Base-by-base conservation (phyloP, 495 filamentous ascomycete genomes). In the Margaritispora aquatica region DNA sequence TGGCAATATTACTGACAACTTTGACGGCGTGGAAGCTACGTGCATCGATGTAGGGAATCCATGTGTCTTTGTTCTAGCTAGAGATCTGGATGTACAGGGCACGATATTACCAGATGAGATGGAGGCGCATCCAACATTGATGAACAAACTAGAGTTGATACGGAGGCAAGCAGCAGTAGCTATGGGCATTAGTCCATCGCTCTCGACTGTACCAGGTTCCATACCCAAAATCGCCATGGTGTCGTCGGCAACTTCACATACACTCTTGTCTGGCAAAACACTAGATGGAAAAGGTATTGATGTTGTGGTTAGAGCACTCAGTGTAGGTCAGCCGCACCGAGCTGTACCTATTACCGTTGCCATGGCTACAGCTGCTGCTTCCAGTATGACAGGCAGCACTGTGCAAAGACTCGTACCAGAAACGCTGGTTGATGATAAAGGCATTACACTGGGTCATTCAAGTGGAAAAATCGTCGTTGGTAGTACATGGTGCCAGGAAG, bases 211-310 rank as follows among this genome's bases (percentile, higher is more conserved):
- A 3, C 79, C 80, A 0, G 74, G 80, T 46, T 84, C 81, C 59
- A 75, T 88, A 2, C 87, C 87, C 0, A 89, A 88, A 73, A 82
- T 91, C 19, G 78, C 83, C 3, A 59, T 89, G 8, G 74, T 90
- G 0, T 82, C 82, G 22, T 55, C 68, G 2, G 71, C 78, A 1
- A 51, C 23, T 9, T 27, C 54, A 15, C 69, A 73, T 52, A 51
- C 26, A 4, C 59, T 72, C 11, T 57, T 74, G 5, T 69, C 66
- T 22, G 72, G 72, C 0, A 62, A 65, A 22, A 57, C 23, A 13
- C 46, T 73, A 1, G 59, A 66, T 38, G 57, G 20, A 7, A 61
- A 70, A 21, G 54, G 66, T 24, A 63, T 69, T 0, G 64, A 69
- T 51, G 13, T 69, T 8, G 51, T 66, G 15, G 64, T 64, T 1